Evolutionary conservation across 202 grass and related monocot species (phyloP), one percentile per base, ranked within the genome.

Genomic region (Cymbopogon flexuosus): DNA sequence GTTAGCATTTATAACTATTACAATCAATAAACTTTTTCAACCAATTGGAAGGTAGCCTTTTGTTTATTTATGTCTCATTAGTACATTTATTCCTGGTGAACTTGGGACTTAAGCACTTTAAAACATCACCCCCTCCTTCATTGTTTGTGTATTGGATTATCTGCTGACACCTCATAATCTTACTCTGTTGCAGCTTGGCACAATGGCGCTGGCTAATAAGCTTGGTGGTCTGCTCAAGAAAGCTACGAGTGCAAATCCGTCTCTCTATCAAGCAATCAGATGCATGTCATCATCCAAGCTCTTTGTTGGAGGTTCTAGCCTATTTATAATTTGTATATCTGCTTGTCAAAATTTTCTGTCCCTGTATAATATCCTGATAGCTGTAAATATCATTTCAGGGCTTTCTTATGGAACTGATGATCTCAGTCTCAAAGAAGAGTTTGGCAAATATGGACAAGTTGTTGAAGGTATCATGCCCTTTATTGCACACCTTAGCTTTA

Each of bases 251-350:
- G 82, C 77, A 5, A 93, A 64, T 65, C 80, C 73, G 18, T 52
- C 83, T 61, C 56, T 96, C 36, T 89, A 78, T 54, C 90, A 96
- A 67, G 78, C 88, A 68, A 87, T 96, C 78, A 64, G 93, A 89
- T 93, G 83, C 90, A 96, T 96, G 93, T 96, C 93, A 71, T 90
- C 93, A 72, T 90, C 93, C 33, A 96, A 93, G 76, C 67, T 96
- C 70, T 96, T 96, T 69, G 52, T 96, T 87, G 93, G 87, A 91
- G 93, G 93, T 96, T 43, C 2, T n/a, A 3, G 10, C 24, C 43
- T 54, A 14, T 18, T 72, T 11, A 22, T 58, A 52, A 39, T 37
- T 72, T 81, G 37, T 27, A 27, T 81, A 8, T 71, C 29, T 72
- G 4, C 45, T 84, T 3, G 8, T 71, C 24, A 37, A 57, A 14